These are phyloP conservation scores for Tuber brumale DNA, from an alignment of 495 filamentous ascomycete species.

Conservation along the genomic window DNA sequence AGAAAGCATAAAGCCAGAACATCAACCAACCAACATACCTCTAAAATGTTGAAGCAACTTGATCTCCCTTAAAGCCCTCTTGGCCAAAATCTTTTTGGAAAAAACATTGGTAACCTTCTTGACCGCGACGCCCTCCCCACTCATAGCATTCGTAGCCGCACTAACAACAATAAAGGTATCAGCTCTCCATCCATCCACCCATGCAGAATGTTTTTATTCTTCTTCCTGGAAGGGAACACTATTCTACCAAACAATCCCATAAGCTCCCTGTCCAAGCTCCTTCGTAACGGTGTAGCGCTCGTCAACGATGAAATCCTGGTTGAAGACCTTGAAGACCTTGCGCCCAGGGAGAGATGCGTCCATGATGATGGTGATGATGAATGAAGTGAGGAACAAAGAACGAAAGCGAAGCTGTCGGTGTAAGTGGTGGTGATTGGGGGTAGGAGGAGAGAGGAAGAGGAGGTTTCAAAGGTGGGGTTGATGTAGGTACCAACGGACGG, in stretches of 20 bases:
- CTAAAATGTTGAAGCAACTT: slow-evolving; percentile 97
- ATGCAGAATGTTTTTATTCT: not conserved
- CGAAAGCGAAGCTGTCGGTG: not conserved
- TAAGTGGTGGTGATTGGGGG: not conserved
- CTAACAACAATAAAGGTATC: slow-evolving; percentile 46
- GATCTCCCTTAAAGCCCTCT: slow-evolving; percentile 94
- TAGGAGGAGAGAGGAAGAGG: not conserved
- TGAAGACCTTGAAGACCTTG: slow-evolving; percentile 99
- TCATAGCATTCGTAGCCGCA: slow-evolving; percentile 85
- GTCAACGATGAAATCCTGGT: slow-evolving; percentile 98
- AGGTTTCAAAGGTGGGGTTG: not conserved
- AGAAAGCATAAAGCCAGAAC: not conserved
- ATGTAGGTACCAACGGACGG: not conserved
- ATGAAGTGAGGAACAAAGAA: not conserved
- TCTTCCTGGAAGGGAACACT: not conserved
- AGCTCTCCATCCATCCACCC: slow-evolving; percentile 1
- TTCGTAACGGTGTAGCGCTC: slow-evolving; percentile 98
- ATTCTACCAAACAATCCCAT: slow-evolving; percentile 94
- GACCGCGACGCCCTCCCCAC: slow-evolving; percentile 92
- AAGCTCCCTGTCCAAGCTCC: slow-evolving; percentile 95
- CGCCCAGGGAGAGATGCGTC: slow-evolving; percentile 59
- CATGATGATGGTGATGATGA: slow-evolving; percentile 25
- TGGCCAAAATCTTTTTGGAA: slow-evolving; percentile 99
- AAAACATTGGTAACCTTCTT: slow-evolving; percentile 99
- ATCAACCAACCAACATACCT: slow-evolving; percentile 46